Evolutionary conservation across 2,329 filamentous ascomycete species (phyloP), one percentile per base, ranked within the genome.

Genomic region (Annulohypoxylon truncatum): DNA sequence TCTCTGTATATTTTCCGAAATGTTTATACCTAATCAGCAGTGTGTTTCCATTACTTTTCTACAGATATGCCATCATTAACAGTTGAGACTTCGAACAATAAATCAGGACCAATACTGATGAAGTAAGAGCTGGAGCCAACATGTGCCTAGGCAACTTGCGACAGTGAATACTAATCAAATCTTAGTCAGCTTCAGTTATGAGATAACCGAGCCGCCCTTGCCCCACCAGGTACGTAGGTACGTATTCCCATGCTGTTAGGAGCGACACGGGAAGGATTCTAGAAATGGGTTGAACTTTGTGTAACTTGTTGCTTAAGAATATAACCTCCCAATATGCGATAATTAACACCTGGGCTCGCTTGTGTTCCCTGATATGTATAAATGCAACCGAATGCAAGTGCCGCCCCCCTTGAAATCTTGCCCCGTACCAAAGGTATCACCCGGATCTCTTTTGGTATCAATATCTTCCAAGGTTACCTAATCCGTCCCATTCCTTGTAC

Each of bases 341-440:
- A 55, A 62, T 47, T 48, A 56, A 56, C 53, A 15, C 28, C 54
- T 12, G 28, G 35, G 15, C 56, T 40, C 15, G 15, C 18, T 42
- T 42, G 15, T 47, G 44, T 44, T 51, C 28, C 35, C 31, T 26
- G 28, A 44, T 48, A 56, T 50, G 42, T 26, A 56, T 47, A 26
- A 60, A 63, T 54, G 56, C 55, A 69, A 54, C 51, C 55, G 31
- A 60, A 63, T 54, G 56, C 55, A 69, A 61, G 54, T 58, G 47
- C 61, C 58, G 33, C 4, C n/a, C 50, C 12, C 33, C 50, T 24
- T 44, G 20, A 22, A 28, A 28, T 26, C 38, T 28, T 55, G 24
- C 22, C 38, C 51, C 15, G 15, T 22, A n/a, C 9, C 54, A 13
- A 29, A 18, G 6, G 22, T 38, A 42, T 31, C 13, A 6, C 26